Evolutionary conservation across 2,329 filamentous ascomycete genomes (phyloP).

Genomic region (Plectosphaerella cucumerina): DNA sequence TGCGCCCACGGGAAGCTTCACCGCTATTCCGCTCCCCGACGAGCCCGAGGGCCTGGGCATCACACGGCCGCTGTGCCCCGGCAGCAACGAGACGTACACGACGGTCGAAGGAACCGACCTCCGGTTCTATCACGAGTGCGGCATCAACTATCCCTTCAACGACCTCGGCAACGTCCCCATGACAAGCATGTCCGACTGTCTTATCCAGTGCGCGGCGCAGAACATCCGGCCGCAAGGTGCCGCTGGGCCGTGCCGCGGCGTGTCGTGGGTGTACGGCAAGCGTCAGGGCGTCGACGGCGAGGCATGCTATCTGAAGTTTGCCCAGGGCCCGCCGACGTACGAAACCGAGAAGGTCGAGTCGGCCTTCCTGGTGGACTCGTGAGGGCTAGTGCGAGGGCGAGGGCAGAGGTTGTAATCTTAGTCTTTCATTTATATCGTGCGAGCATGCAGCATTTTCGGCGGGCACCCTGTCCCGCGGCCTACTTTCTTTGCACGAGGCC

Average conservation of each 20-base stretch:
- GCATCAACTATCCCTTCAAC: constrained; percentile 11
- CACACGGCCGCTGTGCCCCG: constrained; percentile 1
- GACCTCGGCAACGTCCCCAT: constrained; percentile 16
- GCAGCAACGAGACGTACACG: constrained; percentile 9
- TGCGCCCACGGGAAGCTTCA: background rate
- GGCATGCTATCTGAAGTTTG: constrained; percentile 16
- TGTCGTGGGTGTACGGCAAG: constrained; percentile 14
- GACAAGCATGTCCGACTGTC: constrained; percentile 16
- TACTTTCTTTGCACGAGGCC: too few relatives aligned
- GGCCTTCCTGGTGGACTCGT: background rate
- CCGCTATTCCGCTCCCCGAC: constrained; percentile 5
- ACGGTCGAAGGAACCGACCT: constrained; percentile 14
- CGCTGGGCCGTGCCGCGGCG: constrained; percentile 12
- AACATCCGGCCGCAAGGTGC: constrained; percentile 13
- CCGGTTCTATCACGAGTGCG: constrained; percentile 13
- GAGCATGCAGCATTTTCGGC: too few relatives aligned
- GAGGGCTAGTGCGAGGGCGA: too few relatives aligned
- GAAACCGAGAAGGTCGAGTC: background rate
- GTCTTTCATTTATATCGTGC: too few relatives aligned
- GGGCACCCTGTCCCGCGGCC: too few relatives aligned
- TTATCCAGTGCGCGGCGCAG: constrained; percentile 16
- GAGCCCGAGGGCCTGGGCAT: constrained; percentile 5
- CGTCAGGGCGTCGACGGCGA: constrained; percentile 13
- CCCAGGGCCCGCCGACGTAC: constrained; percentile 1
- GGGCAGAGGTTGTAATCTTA: too few relatives aligned